Conservation (phyloP, 148 eudicot genomes). For the Polygonum maritimum region DNA sequence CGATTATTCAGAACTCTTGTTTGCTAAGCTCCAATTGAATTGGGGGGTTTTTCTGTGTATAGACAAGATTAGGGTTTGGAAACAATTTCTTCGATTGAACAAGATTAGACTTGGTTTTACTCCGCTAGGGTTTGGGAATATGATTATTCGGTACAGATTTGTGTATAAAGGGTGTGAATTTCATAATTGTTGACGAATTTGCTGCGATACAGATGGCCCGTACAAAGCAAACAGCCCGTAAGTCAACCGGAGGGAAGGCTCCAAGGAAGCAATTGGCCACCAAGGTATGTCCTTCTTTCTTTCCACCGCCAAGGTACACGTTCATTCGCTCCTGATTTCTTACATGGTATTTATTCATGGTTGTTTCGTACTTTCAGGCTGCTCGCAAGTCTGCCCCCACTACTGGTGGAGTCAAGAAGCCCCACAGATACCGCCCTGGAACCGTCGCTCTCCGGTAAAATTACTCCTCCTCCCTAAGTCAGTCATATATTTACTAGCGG, state of each 20-base stretch:
- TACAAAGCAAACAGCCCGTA: constrained; percentile 90
- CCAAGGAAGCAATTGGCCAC: constrained; percentile 88
- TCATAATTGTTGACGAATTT: background rate
- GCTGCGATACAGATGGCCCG: constrained; percentile 58
- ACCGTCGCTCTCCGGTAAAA: constrained; percentile 69
- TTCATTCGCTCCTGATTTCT: background rate
- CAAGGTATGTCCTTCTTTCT: constrained; percentile 24
- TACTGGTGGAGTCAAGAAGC: constrained; percentile 82
- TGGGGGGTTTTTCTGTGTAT: background rate
- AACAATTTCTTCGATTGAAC: background rate
- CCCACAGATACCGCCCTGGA: constrained; percentile 77
- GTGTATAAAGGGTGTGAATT: background rate
- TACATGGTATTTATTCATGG: background rate
- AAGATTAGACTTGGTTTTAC: too few relatives aligned
- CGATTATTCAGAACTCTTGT: background rate
- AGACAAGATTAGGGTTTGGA: background rate
- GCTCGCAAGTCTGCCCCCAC: constrained; percentile 83
- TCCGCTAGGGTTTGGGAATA: too few relatives aligned
- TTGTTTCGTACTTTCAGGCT: constrained; percentile 27
- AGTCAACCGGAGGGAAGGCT: constrained; percentile 90
- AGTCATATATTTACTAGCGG: too few relatives aligned
- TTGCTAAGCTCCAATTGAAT: background rate
- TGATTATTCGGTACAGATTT: background rate
- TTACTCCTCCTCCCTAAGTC: too few relatives aligned
- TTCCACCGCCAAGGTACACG: background rate